These are phyloP conservation scores for Trebouxia sp. DNA, from an alignment of 139 green algal species.

Conservation along the genomic window DNA sequence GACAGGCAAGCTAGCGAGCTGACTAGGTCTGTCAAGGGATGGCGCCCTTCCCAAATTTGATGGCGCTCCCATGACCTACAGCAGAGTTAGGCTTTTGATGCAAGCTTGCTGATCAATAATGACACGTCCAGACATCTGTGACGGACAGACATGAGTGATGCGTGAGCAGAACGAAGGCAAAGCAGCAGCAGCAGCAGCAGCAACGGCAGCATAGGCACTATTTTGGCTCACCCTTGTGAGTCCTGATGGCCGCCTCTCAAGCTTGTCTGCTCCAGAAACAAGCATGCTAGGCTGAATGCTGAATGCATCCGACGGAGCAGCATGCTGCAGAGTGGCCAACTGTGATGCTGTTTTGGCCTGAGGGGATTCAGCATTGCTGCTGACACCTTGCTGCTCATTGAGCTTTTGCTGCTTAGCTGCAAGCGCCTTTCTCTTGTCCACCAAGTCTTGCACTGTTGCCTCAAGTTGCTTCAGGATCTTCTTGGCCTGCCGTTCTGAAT, in stretches of 20 bases:
- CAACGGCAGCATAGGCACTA: too few relatives aligned
- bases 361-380: neutral
- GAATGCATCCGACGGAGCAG: neutral
- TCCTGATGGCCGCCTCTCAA: neutral
- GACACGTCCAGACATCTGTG: too few relatives aligned
- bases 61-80: neutral
- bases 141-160: too few relatives aligned
- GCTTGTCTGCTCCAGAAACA: neutral
- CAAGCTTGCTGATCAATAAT: too few relatives aligned
- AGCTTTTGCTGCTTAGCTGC: conserved; percentile 4
- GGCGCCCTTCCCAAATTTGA: neutral
- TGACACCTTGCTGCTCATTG: neutral
- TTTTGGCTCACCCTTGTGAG: neutral
- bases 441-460: neutral
- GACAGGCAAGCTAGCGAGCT: neutral
- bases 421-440: conserved; percentile 16
- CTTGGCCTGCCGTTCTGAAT: neutral
- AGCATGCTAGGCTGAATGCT: neutral
- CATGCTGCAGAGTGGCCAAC: neutral
- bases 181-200: neutral
- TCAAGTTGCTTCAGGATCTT: conserved; percentile 13
- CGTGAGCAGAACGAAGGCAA: too few relatives aligned
- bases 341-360: neutral
- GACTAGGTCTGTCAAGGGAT: neutral
- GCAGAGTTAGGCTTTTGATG: too few relatives aligned